Evolutionary conservation across 192 early-diverging fungal genomes (phyloP).

Genomic region (Coemansia sp.): DNA sequence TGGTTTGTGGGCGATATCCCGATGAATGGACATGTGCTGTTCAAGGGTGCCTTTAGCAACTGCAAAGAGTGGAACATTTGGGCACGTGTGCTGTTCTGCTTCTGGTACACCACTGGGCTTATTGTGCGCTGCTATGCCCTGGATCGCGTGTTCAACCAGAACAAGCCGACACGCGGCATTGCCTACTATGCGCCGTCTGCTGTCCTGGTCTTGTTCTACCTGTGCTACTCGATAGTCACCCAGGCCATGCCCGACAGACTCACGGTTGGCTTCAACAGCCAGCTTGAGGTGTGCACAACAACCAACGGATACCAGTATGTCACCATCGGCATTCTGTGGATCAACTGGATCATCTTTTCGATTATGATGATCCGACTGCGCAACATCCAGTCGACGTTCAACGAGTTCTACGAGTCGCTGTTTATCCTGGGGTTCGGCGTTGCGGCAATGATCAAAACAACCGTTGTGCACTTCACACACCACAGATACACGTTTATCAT

Average conservation of each 20-base stretch:
- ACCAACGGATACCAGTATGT: conserved; percentile 9
- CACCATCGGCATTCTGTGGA: conserved; percentile 20
- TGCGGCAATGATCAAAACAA: conserved; percentile 26
- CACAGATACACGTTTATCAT: conserved; percentile 10
- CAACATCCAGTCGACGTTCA: conserved; percentile 26
- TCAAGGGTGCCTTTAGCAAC: conserved; percentile 4
- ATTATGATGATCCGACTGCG: conserved; percentile 19
- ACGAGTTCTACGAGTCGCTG: conserved; percentile 25
- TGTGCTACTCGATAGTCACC: conserved; percentile 3
- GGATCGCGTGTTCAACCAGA: conserved; percentile 19
- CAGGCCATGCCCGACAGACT: conserved; percentile 1
- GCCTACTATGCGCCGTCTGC: conserved; percentile 13
- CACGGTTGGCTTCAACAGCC: conserved; percentile 4
- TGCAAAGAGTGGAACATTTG: conserved; percentile 15
- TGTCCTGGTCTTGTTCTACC: neutral
- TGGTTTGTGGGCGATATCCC: conserved; percentile 28
- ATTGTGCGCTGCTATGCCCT: conserved; percentile 6
- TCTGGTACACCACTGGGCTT: conserved; percentile 11
- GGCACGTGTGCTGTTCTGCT: conserved; percentile 18
- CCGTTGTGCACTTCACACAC: conserved; percentile 9
- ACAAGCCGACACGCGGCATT: conserved; percentile 12
- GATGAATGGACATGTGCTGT: conserved; percentile 16
- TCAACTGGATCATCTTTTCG: conserved; percentile 20
- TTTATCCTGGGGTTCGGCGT: conserved; percentile 13
- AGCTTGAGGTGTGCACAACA: conserved; percentile 22